Evolutionary conservation across 306 rosid species (phyloP), one percentile per base, ranked within the genome.

Genomic region (Cicer cuneatum): DNA sequence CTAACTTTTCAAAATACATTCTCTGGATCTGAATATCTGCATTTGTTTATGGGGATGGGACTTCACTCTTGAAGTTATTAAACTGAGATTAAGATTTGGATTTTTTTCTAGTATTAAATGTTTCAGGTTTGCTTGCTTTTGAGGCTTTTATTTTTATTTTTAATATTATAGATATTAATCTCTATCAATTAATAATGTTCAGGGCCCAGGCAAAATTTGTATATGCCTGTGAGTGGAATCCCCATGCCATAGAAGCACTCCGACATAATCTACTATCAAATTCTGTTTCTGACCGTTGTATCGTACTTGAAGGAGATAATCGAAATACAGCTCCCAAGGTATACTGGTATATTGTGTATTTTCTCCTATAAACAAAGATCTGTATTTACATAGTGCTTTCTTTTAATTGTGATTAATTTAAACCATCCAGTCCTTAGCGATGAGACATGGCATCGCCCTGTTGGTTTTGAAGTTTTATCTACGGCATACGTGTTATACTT

Each of bases 181-280:
- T 69, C 37, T 60, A 40, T 57, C 73, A 43, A 16, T 48, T 72
- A 16, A 53, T 61, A 39, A 62, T 74, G 29, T 70, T 71, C 87
- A 95, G 99, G 87, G 98, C 98, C 77, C 86, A 84, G 66, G 92
- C 96, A 68, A 90, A 90, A 78, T 48, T 89, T 67, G 96, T 95
- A 43, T 87, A 87, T 86, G 99, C 96, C 43, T 95, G 98, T 78
- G 99, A 95, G 70, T 94, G 99, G 95, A 94, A 94, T 82, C 89
- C 95, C 47, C 83, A 88, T 86, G 97, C 96, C 64, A 60, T 87
- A 47, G 92, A 88, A 76, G 97, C 97, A 59, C 97, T 94, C 57
- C 78, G 19, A 68, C 89, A 76, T 61, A 94, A 94, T 83, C 72
- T 94, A 33, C 85, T 79, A 78, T 82, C 80, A 47, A 94, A 92